Percentiles rank a stretch among this genome's conserved stretches.
These are phyloP conservation scores for Plantago coronopus DNA, from an alignment of 305 asterid species.

Conservation along the genomic window DNA sequence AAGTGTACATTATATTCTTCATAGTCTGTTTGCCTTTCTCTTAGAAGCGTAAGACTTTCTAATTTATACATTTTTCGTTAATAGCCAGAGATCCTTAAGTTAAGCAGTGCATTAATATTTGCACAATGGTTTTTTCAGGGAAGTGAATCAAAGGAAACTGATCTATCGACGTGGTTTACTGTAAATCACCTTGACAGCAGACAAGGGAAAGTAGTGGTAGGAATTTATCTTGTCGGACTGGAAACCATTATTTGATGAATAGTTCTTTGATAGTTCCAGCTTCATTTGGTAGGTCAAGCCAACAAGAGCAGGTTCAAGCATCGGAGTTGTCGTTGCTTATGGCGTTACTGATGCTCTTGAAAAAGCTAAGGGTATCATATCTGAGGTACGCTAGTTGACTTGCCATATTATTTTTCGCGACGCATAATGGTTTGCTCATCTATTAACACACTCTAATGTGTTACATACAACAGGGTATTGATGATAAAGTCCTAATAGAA, in stretches of 20 bases:
- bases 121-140: conserved; percentile 41
- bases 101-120: conserved; percentile 19
- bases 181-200: conserved; percentile 46
- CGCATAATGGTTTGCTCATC: conserved; percentile 2
- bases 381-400: conserved; percentile 48
- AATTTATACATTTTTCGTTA: not conserved
- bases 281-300: conserved; percentile 76
- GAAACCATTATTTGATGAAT: conserved; percentile 8
- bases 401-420: conserved; percentile 7
- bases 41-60: not conserved
- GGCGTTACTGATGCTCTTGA: conserved; percentile 70
- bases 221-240: conserved; percentile 27
- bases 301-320: conserved; percentile 87
- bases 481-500: conserved; percentile 75
- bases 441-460: not conserved
- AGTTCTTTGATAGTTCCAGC: conserved; percentile 20
- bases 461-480: conserved; percentile 61
- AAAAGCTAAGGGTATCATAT: conserved; percentile 60
- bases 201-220: conserved; percentile 87
- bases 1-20: not conserved
- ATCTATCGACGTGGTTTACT: conserved; percentile 56
- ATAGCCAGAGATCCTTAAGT: not conserved
- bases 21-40: not conserved
- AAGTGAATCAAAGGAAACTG: conserved; percentile 47
- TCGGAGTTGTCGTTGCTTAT: conserved; percentile 88